phyloP scores from a whole-genome alignment of 257 asterid genomes.

The Jacaranda copaia region DNA sequence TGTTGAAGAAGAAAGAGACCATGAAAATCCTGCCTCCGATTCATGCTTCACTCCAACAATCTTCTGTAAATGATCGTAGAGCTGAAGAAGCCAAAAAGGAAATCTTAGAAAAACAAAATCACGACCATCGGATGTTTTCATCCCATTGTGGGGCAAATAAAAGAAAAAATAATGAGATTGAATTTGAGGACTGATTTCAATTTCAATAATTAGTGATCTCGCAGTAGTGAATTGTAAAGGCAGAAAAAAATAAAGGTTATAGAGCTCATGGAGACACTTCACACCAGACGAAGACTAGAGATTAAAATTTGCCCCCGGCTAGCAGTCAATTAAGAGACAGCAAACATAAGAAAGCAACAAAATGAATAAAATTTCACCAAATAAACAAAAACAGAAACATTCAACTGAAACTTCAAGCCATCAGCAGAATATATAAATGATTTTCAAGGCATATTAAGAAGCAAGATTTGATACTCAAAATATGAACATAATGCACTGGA shows the following conservation, averaged over 20 bases:
- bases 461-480: neutral
- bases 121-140: conserved; percentile 13
- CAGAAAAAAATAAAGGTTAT: conserved; percentile 1
- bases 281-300: neutral
- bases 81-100: conserved; percentile 52
- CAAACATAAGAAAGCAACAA: conserved; percentile 15
- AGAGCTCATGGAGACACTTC: neutral
- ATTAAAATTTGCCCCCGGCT: neutral
- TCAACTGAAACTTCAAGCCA: no score
- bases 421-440: neutral
- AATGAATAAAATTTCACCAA: conserved; percentile 11
- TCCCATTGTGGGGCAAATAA: conserved; percentile 27
- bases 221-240: neutral
- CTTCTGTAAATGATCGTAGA: conserved; percentile 77
- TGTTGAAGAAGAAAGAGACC: conserved; percentile 90
- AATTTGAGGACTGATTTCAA: conserved; percentile 6
- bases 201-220: neutral
- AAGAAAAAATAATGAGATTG: neutral
- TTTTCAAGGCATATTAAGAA: neutral
- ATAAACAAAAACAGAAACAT: conserved; percentile 5
- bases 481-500: neutral
- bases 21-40: conserved; percentile 79
- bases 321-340: conserved; percentile 19
- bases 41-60: conserved; percentile 87
- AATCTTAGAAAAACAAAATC: conserved; percentile 5